A percentile compares a stretch with the other conserved stretches of the same genome.
Conservation (phyloP, 192 early-diverging fungal genomes). For the Funneliformis mosseae region DNA sequence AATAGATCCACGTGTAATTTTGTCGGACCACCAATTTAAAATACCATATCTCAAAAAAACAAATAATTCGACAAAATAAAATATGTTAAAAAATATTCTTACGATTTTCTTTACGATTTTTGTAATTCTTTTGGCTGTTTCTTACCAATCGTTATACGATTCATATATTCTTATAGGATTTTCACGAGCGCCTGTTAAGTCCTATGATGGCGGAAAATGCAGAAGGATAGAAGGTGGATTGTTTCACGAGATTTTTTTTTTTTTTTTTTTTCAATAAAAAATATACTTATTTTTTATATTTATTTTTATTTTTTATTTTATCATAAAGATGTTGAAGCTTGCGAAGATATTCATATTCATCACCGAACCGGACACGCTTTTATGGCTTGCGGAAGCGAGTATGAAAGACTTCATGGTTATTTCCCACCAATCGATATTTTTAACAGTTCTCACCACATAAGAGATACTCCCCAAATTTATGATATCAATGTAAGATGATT, state of each 20-base stretch:
- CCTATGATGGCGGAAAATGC: not conserved
- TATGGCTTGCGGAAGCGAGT: conserved; percentile 56
- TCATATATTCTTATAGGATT: not conserved
- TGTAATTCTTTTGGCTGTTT: not conserved
- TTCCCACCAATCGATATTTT: conserved; percentile 36
- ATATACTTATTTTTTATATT: not conserved
- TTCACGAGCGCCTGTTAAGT: not conserved
- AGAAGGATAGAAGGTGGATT: not conserved
- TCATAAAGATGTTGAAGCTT: conserved; percentile 45
- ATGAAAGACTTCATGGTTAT: conserved; percentile 45
- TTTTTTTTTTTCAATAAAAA: not conserved
- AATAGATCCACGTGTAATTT: too few species aligned
- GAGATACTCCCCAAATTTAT: conserved; percentile 53
- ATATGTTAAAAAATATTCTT: not conserved
- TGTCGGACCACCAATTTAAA: too few species aligned
- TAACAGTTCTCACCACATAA: conserved; percentile 32
- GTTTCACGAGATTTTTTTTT: not conserved
- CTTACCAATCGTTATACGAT: not conserved
- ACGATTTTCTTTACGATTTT: not conserved
- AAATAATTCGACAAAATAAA: too few species aligned
- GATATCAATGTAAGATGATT: conserved; percentile 50
- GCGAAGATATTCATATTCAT: conserved; percentile 62
- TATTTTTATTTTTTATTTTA: too few species aligned
- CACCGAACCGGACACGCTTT: conserved; percentile 54
- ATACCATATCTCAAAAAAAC: too few species aligned